Conservation (phyloP, 2,329 filamentous ascomycete species). For the Cladophialophora carrionii region DNA sequence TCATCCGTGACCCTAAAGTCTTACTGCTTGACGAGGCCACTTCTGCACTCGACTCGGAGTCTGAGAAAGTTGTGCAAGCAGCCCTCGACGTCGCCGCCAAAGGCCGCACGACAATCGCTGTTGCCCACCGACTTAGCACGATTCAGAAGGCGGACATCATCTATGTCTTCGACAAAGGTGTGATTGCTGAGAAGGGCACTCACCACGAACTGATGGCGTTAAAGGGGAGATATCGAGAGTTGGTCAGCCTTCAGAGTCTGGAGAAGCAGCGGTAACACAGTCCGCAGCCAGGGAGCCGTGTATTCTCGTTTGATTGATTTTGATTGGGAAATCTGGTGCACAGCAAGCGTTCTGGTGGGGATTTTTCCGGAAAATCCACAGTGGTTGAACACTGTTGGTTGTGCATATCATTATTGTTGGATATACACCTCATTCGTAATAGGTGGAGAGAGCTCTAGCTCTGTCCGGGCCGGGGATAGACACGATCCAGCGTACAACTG, state of each 20-base stretch:
- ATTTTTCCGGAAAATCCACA: not conserved
- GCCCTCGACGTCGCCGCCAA: conserved; percentile 80
- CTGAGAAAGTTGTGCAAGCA: conserved; percentile 62
- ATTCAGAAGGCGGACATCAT: conserved; percentile 95
- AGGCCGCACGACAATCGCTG: conserved; percentile 87
- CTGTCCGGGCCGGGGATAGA: no score
- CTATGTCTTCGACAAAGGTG: conserved; percentile 92
- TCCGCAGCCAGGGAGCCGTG: not conserved
- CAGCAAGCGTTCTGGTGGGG: not conserved
- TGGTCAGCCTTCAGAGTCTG: conserved; percentile 79
- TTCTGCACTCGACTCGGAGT: conserved; percentile 55
- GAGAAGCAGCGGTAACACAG: conserved; percentile 55
- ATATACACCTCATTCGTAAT: not conserved
- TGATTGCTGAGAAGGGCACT: conserved; percentile 80
- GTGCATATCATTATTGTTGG: not conserved
- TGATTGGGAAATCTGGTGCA: conserved; percentile 5
- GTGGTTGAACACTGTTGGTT: not conserved
- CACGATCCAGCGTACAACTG: not conserved
- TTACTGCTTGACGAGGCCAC: conserved; percentile 80
- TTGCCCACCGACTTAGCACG: conserved; percentile 87
- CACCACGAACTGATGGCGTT: conserved; percentile 69
- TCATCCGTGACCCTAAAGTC: conserved; percentile 88
- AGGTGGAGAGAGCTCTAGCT: not conserved
- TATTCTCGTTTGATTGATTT: not conserved
- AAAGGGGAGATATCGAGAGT: conserved; percentile 70